These are phyloP conservation scores for Blastobotrys buckinghamii DNA, from an alignment of 1,139 yeast genomes.

Conservation along the genomic window DNA sequence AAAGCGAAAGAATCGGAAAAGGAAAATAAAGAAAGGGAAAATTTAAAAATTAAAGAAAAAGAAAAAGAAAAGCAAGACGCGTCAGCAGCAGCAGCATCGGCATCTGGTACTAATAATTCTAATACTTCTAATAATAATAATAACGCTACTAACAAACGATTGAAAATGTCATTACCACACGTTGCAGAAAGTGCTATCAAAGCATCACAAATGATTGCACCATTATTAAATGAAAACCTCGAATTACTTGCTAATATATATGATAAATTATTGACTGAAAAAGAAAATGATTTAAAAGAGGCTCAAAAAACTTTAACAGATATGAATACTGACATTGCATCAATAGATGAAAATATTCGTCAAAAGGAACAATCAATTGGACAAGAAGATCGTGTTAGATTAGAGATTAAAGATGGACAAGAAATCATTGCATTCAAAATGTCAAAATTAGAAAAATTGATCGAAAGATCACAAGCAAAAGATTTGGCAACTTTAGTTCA, in stretches of 20 bases:
- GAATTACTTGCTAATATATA: conserved; percentile 51
- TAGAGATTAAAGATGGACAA: conserved; percentile 7
- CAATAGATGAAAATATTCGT: conserved; percentile 30
- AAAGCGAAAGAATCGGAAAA: no score
- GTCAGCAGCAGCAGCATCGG: not conserved
- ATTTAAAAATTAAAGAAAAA: not conserved
- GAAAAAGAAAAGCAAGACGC: conserved; percentile 1
- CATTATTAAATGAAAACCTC: conserved; percentile 41
- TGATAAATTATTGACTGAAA: conserved; percentile 46
- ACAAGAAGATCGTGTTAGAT: conserved; percentile 29
- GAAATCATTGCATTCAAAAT: conserved; percentile 28
- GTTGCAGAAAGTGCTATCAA: conserved; percentile 47
- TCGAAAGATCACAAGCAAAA: conserved; percentile 53
- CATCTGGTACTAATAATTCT: not conserved
- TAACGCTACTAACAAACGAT: not conserved
- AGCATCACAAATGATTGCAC: conserved; percentile 42
- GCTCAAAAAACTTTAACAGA: conserved; percentile 39
- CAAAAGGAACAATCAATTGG: conserved; percentile 31
- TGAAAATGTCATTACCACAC: conserved; percentile 17
- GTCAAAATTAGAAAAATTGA: conserved; percentile 36
- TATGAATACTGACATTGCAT: conserved; percentile 38
- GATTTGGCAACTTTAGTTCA: conserved; percentile 46
- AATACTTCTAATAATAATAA: not conserved
- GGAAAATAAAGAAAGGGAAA: not conserved
- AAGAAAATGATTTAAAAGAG: conserved; percentile 44